These are phyloP conservation scores for Alternaria sp. DNA, from an alignment of 2,329 filamentous ascomycete genomes.

Conservation along the genomic window DNA sequence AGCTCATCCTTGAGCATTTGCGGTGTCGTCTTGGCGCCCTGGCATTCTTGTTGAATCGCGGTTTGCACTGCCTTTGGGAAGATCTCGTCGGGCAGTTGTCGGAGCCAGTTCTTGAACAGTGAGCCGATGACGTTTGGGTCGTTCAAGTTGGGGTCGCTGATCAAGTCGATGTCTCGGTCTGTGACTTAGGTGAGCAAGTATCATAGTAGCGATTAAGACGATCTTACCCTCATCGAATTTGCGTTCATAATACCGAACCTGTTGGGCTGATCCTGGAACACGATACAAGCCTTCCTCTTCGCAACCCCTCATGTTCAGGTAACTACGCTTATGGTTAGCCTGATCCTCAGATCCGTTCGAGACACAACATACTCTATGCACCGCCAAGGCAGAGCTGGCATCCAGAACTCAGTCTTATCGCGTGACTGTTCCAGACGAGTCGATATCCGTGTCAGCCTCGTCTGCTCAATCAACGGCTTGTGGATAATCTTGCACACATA, in stretches of 20 bases:
- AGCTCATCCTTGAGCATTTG: constrained; percentile 89
- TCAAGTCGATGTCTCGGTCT: constrained; percentile 90
- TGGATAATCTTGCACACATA: constrained; percentile 89
- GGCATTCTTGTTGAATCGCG: constrained; percentile 79
- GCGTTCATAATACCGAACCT: constrained; percentile 93
- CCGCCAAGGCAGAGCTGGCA: constrained; percentile 94
- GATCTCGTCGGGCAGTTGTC: constrained; percentile 92
- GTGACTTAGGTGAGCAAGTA: constrained; percentile 18
- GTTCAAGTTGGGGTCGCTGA: constrained; percentile 85
- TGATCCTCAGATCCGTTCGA: neutral
- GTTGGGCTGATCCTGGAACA: constrained; percentile 86
- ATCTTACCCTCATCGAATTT: constrained; percentile 81
- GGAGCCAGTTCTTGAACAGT: constrained; percentile 95
- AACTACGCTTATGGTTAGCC: constrained; percentile 57
- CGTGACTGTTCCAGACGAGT: constrained; percentile 85
- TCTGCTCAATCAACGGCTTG: constrained; percentile 84
- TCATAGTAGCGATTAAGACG: neutral
- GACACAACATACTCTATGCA: constrained; percentile 79
- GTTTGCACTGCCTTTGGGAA: constrained; percentile 87
- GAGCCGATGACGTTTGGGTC: constrained; percentile 97
- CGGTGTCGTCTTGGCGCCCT: constrained; percentile 79
- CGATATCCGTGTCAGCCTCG: constrained; percentile 88
- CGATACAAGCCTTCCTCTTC: constrained; percentile 94
- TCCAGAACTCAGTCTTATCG: constrained; percentile 98
- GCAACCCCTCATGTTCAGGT: constrained; percentile 91